Percentiles rank a stretch among this genome's conserved stretches.
Evolutionary conservation across 106 monocot genomes (phyloP).

Genomic region (Allium fistulosum): DNA sequence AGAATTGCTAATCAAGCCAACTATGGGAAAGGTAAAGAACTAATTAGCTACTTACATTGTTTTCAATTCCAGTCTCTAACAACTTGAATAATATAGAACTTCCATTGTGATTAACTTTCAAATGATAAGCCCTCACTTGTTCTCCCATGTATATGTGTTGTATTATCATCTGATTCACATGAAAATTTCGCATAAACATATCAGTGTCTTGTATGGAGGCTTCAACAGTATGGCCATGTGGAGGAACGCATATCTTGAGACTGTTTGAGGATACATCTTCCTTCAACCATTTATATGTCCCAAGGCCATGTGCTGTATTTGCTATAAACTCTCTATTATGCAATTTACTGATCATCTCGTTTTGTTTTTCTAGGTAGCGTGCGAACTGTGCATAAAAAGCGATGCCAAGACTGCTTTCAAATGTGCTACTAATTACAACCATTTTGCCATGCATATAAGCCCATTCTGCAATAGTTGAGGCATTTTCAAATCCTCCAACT

Average conservation of each 20-base stretch:
- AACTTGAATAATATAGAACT: slow-evolving; percentile 47
- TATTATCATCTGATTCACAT: slow-evolving; percentile 32
- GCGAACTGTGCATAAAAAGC: slow-evolving; percentile 65
- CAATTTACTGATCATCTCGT: slow-evolving; percentile 26
- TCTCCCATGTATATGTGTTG: slow-evolving; percentile 35
- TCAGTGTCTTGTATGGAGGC: slow-evolving; percentile 56
- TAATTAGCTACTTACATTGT: slow-evolving; percentile 30
- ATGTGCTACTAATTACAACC: slow-evolving; percentile 75
- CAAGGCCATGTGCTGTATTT: slow-evolving; percentile 69
- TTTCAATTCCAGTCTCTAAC: slow-evolving; percentile 43
- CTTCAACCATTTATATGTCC: slow-evolving; percentile 90
- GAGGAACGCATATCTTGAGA: slow-evolving; percentile 35
- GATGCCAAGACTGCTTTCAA: slow-evolving; percentile 85
- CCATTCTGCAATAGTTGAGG: slow-evolving; percentile 72
- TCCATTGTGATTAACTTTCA: slow-evolving; percentile 16
- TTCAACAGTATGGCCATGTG: slow-evolving; percentile 29
- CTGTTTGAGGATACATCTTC: slow-evolving; percentile 53
- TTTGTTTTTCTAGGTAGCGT: slow-evolving; percentile 44
- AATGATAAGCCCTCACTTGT: slow-evolving; percentile 28
- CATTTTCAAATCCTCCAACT: slow-evolving; percentile 86
- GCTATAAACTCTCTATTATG: slow-evolving; percentile 16
- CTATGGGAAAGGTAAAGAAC: slow-evolving; percentile 6
- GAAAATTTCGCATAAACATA: slow-evolving; percentile 35
- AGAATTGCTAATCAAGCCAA: background rate
- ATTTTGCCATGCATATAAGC: slow-evolving; percentile 75